Evolutionary conservation across 2,329 filamentous ascomycete species (phyloP).

Genomic region (Tolypocladium inflatum): DNA sequence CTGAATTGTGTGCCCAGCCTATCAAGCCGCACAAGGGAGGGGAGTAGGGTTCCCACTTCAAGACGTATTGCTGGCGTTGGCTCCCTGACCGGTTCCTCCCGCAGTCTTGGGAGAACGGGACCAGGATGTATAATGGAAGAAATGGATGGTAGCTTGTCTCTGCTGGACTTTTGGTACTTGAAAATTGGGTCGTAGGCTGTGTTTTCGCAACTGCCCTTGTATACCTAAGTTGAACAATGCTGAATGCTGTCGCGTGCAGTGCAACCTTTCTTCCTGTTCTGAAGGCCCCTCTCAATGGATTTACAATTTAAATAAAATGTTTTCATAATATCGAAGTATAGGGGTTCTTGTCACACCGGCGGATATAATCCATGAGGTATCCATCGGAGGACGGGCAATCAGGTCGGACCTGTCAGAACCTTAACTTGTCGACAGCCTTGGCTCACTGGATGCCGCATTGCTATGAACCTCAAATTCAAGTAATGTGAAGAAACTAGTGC

Average conservation of each 20-base stretch:
- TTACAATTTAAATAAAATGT: no score
- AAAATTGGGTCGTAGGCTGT: background rate
- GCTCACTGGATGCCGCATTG: background rate
- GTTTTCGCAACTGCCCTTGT: background rate
- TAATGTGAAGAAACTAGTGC: background rate
- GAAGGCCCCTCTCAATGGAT: background rate
- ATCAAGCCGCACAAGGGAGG: constrained; percentile 29
- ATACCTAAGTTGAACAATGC: no score
- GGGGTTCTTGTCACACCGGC: background rate
- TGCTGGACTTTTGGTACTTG: background rate
- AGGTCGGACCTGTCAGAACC: background rate
- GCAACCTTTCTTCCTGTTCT: background rate
- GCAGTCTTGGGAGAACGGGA: background rate
- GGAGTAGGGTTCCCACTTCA: constrained; percentile 29
- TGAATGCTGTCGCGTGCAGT: no score
- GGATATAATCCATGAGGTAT: no score
- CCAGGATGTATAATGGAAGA: background rate
- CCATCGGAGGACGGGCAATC: background rate
- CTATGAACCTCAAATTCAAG: background rate
- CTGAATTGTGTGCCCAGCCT: constrained; percentile 18
- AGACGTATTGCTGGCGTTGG: constrained; percentile 22
- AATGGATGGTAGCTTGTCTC: background rate
- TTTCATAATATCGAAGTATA: background rate
- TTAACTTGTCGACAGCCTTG: background rate
- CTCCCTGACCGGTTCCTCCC: constrained; percentile 6